phyloP scores from a whole-genome alignment of 169 alveolate genomes.

The Eimeria sp. region DNA sequence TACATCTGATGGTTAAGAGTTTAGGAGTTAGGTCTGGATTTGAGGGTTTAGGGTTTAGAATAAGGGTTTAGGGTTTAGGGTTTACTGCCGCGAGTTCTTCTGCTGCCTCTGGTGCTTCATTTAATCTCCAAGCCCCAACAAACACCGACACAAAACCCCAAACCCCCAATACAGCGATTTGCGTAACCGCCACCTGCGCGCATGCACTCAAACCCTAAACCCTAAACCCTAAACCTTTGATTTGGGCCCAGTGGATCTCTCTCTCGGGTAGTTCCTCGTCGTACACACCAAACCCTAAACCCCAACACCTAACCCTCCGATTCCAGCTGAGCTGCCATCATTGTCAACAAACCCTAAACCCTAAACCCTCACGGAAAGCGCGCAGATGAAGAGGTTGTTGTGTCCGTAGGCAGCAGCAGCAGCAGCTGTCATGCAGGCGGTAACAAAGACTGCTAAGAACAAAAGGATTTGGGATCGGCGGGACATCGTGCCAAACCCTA shows the following conservation, averaged over 20 bases:
- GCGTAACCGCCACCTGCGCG: background rate
- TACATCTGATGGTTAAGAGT: background rate
- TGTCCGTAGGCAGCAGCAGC: constrained; percentile 19
- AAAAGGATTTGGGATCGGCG: background rate
- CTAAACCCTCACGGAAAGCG: constrained; percentile 8
- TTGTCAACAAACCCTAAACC: background rate
- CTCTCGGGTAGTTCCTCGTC: background rate
- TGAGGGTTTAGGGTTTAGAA: background rate
- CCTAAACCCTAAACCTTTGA: constrained; percentile 17
- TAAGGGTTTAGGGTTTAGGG: constrained; percentile 12
- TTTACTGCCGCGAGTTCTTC: background rate
- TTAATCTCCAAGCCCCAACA: background rate
- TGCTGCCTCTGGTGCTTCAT: background rate
- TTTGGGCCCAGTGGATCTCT: background rate
- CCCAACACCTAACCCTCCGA: background rate
- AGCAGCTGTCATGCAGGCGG: background rate
- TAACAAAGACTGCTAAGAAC: background rate
- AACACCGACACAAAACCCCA: background rate
- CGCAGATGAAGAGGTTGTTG: background rate
- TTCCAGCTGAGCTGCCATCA: background rate
- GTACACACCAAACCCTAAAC: background rate
- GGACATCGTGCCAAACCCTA: constrained; percentile 2
- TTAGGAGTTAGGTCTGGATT: background rate
- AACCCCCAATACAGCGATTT: background rate
- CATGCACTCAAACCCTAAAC: background rate